Base-by-base conservation (phyloP, 805 yeast genomes). In the Saccharomycopsis sp. region DNA sequence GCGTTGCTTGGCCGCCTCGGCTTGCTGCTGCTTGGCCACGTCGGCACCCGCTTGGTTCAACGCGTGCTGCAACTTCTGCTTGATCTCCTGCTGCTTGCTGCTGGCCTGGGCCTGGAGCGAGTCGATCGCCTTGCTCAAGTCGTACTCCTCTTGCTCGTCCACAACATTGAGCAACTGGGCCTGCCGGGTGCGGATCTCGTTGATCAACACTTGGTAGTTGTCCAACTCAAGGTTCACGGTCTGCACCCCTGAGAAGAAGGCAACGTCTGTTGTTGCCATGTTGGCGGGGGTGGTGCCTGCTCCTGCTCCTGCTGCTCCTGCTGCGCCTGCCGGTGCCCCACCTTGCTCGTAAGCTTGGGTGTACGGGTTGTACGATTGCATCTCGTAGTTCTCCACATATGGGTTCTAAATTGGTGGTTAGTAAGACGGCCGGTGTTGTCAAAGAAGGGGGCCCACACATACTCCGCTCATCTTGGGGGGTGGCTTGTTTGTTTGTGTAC, bases 1-100 rank as follows among this genome's bases (percentile, higher is more conserved):
- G 57, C 81, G 77, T 55, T 77, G 78, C 68, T 94, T 82, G 42
- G 81, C 72, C 56, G 81, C 81, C 60, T 88, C 95, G 32, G 94
- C 94, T 67, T 92, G 97, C 47, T 83, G 83, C 56, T 77, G 76
- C 62, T 85, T 86, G 54, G 92, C 83, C 34, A 75, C 65, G 64
- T 87, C 95, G 39, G 68, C 69, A 34, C 73, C 73, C 30, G 84
- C 81, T 39, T 69, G 68, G 48, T 77, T 71, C 62, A 85, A 94
- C 39, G 83, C 78, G 47, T 71, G 65, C 60, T 85, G 84, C 59
- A 92, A 80, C 55, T 86, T 73, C 46, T 68, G 62, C 62, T 85
- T 88, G 58, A 92, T 75, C 42, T 72, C 69, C 48, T 71, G 69
- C 56, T 89, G 94, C 53, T 86, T 69, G 39, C 83, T 73, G 33